Evolutionary conservation across 1,284 basidiomycete genomes (phyloP), one percentile per base, ranked within the genome.

Genomic region (Testicularia cyperi): DNA sequence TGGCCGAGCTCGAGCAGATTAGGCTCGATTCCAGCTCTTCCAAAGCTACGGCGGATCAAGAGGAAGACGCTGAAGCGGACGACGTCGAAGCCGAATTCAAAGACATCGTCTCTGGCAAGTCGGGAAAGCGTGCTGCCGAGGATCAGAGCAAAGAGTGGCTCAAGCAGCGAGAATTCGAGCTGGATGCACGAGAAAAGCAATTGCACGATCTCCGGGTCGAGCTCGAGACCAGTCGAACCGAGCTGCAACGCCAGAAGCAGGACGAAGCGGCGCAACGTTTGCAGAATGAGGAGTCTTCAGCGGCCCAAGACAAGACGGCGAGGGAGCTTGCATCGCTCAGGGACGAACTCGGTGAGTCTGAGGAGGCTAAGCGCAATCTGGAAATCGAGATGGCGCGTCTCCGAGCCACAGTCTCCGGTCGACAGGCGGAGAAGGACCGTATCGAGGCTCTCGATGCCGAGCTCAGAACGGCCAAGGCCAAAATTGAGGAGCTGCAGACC

Each of bases 11-110:
- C 23, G 28, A 53, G 18, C 21, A 45, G 33, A 54, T n/a, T n/a
- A n/a, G n/a, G n/a, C n/a, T n/a, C n/a, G n/a, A n/a, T n/a, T n/a
- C n/a, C n/a, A n/a, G n/a, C n/a, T n/a, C n/a, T n/a, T n/a, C n/a
- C n/a, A n/a, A n/a, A n/a, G n/a, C n/a, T n/a, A n/a, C n/a, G n/a
- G n/a, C n/a, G n/a, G n/a, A n/a, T n/a, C n/a, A n/a, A n/a, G n/a
- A n/a, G n/a, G n/a, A n/a, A n/a, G n/a, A n/a, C n/a, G n/a, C n/a
- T n/a, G 60, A 63, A 0, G 39, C 42, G 18, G 53, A 57, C 33
- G 47, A 56, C 15, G 51, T 46, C 43, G 36, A 53, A 13, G 42
- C 56, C 34, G 45, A 60, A 21, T 46, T 58, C 32, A 39, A 45
- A 42, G 26, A 47, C 28, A 30, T 60, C 26, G 56, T 60, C 18